Conservation (phyloP, 768 basidiomycete species). For the Lyophyllum atratum region DNA sequence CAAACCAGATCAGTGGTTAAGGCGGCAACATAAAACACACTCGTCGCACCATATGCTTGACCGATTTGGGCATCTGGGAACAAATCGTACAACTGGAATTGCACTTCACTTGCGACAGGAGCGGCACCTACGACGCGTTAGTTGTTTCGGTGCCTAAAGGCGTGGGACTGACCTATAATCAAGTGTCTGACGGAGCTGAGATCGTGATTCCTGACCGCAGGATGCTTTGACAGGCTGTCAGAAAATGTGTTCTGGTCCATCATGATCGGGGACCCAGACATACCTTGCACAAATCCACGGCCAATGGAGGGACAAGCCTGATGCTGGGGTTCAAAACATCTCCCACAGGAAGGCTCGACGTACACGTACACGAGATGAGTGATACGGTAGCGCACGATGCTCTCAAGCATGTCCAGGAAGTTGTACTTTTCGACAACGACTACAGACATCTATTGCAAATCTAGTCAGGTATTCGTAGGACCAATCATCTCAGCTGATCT, state of each 20-base stretch:
- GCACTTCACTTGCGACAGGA: slow-evolving; percentile 55
- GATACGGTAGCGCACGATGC: slow-evolving; percentile 44
- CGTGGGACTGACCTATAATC: slow-evolving; percentile 38
- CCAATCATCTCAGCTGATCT: not conserved
- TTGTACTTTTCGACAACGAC: slow-evolving; percentile 50
- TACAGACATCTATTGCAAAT: slow-evolving; percentile 44
- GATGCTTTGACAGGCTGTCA: slow-evolving; percentile 34
- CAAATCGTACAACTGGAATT: slow-evolving; percentile 40
- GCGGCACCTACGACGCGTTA: slow-evolving; percentile 49
- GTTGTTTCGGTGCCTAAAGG: not conserved
- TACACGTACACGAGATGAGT: slow-evolving; percentile 40
- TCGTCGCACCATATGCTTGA: slow-evolving; percentile 56
- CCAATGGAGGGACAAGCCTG: slow-evolving; percentile 51
- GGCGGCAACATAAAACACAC: not conserved
- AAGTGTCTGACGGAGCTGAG: slow-evolving; percentile 41
- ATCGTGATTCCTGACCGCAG: slow-evolving; percentile 43
- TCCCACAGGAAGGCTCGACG: not conserved
- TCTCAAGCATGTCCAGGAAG: slow-evolving; percentile 45
- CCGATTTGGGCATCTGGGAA: slow-evolving; percentile 56
- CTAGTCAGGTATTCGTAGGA: not conserved
- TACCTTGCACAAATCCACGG: slow-evolving; percentile 53
- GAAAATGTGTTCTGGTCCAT: not conserved
- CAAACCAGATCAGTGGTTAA: not conserved
- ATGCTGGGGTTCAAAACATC: not conserved
- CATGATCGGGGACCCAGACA: slow-evolving; percentile 6